These are phyloP conservation scores for Mycena albidolilacea DNA, from an alignment of 768 basidiomycete species.

Conservation along the genomic window DNA sequence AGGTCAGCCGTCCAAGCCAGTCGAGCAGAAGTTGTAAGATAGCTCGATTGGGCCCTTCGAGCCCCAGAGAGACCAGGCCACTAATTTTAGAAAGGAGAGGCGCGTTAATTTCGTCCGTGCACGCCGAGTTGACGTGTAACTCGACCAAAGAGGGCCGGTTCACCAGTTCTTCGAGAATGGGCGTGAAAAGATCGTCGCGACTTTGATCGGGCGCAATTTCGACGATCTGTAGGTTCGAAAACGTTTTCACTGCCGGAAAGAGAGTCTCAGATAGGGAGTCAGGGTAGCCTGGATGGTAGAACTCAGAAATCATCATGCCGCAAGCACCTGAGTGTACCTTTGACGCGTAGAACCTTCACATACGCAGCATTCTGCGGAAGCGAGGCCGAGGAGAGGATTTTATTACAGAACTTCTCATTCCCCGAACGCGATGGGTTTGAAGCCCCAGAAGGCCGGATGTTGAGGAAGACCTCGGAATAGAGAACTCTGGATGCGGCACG, in stretches of 20 bases:
- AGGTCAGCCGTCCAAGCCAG: slow-evolving; percentile 30
- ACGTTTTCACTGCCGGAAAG: slow-evolving; percentile 37
- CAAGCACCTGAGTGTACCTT: slow-evolving; percentile 49
- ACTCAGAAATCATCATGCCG: background rate
- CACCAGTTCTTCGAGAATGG: slow-evolving; percentile 45
- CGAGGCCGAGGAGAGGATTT: slow-evolving; percentile 53
- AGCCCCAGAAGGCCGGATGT: background rate
- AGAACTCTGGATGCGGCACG: slow-evolving; percentile 60
- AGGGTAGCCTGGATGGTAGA: slow-evolving; percentile 36
- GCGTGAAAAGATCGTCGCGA: slow-evolving; percentile 52
- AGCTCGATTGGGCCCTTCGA: slow-evolving; percentile 56
- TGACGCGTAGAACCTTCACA: slow-evolving; percentile 61
- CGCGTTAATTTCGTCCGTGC: slow-evolving; percentile 49
- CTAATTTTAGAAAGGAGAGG: slow-evolving; percentile 48
- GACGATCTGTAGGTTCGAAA: slow-evolving; percentile 52
- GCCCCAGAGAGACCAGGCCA: slow-evolving; percentile 49
- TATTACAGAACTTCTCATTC: slow-evolving; percentile 19
- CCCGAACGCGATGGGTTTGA: slow-evolving; percentile 13
- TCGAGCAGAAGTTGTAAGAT: slow-evolving; percentile 59
- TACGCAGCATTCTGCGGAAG: slow-evolving; percentile 55
- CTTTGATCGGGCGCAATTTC: slow-evolving; percentile 52
- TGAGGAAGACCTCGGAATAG: slow-evolving; percentile 61
- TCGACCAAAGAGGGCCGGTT: slow-evolving; percentile 42
- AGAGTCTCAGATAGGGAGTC: slow-evolving; percentile 19
- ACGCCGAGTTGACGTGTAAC: slow-evolving; percentile 55